Base-by-base conservation (phyloP, 345 rosid species). In the Moringa oleifera region DNA sequence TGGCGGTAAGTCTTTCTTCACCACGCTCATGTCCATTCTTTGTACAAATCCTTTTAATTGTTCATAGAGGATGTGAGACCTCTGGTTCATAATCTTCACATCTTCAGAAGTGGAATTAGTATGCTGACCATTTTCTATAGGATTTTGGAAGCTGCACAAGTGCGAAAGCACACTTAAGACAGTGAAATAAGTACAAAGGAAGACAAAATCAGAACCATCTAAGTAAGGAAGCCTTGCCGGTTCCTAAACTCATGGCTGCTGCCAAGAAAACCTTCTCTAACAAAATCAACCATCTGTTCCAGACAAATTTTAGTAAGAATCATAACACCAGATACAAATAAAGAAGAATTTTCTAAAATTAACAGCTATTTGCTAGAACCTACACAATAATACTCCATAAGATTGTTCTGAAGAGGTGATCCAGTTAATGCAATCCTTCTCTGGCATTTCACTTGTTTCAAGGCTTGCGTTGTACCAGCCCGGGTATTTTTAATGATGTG, bases 381-480 rank as follows among this genome's bases (percentile, higher is more conserved):
- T 85, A 95, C 97, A 72, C 99, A 91, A 61, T 89, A 95, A 78
- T 95, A 95, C 72, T 95, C 99, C 99, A 95, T 95, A 67, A 91
- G 91, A 79, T 95, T 95, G 81, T 95, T 95, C 76, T 95, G 99
- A 67, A 95, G 94, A 67, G 99, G 99, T 65, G 99, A 95, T 51
- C 99, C 99, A 62, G 99, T 95, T 69, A 95, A 80, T 57, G 99
- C 99, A 79, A 95, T 91, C 77, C 99, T 83, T 71, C 99, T 82
- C 83, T 95, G 97, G 83, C 97, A 91, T 78, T 82, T 87, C 64
- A 95, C 97, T 71, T 62, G 95, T 77, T 95, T 95, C 82, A 95
- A 78, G 53, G 99, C 86, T 78, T 89, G 97, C 36, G 99, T 95
- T 73, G 99, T 91, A 76, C 84, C 96, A 67, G 99, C 99, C 77